Evolutionary conservation across 2,329 filamentous ascomycete genomes (phyloP).

Genomic region (Clonostachys sp.): DNA sequence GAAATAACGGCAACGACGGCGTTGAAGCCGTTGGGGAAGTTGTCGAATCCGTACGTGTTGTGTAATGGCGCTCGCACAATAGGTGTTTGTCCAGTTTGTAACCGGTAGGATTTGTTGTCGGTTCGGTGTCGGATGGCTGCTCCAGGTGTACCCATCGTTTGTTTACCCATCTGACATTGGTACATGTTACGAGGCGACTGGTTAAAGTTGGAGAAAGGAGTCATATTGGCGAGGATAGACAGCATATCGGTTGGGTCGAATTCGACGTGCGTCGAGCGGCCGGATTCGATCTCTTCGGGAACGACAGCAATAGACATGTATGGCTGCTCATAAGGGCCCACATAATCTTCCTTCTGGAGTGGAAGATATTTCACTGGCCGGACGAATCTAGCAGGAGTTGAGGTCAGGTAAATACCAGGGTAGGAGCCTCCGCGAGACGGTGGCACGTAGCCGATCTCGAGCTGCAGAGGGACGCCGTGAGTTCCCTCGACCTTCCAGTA

Average conservation of each 20-base stretch:
- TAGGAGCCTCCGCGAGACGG: slow-evolving; percentile 89
- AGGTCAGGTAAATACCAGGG: slow-evolving; percentile 91
- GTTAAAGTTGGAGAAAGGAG: slow-evolving; percentile 97
- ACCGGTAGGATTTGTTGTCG: slow-evolving; percentile 93
- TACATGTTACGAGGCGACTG: slow-evolving; percentile 99
- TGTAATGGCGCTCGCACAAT: slow-evolving; percentile 88
- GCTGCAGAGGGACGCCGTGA: slow-evolving; percentile 72
- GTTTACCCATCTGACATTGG: slow-evolving; percentile 98
- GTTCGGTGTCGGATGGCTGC: slow-evolving; percentile 81
- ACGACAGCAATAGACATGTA: slow-evolving; percentile 97
- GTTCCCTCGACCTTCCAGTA: slow-evolving; percentile 93
- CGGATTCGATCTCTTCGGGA: slow-evolving; percentile 82
- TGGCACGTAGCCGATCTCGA: slow-evolving; percentile 91
- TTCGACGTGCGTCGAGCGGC: slow-evolving; percentile 89
- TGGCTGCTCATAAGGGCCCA: slow-evolving; percentile 92
- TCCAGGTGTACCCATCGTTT: slow-evolving; percentile 96
- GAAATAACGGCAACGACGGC: slow-evolving; percentile 96
- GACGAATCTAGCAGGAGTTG: slow-evolving; percentile 79
- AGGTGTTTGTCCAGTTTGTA: slow-evolving; percentile 95
- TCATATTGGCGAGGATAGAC: slow-evolving; percentile 97
- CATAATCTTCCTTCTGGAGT: slow-evolving; percentile 77
- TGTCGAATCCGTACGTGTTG: slow-evolving; percentile 94
- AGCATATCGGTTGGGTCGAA: slow-evolving; percentile 93
- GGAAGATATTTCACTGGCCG: slow-evolving; percentile 90
- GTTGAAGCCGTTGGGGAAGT: slow-evolving; percentile 96